phyloP scores from a whole-genome alignment of 352 stramenopile genomes.

The Globisporangium echinulatum region DNA sequence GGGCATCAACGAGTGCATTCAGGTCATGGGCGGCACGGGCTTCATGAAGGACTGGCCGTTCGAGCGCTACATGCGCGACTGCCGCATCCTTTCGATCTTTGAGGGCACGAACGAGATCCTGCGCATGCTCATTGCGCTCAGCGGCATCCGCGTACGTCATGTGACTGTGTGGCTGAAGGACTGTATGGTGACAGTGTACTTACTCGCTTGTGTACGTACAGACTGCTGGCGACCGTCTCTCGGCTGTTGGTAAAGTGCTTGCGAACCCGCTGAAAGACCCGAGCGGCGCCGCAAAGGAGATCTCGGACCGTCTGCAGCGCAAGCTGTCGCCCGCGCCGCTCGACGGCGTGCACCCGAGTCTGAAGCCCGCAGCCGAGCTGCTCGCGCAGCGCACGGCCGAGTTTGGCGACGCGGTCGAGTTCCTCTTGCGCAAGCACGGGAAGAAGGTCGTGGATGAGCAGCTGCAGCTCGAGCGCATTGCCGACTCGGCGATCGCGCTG shows the following conservation, averaged over 20 bases:
- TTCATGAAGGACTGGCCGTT: conserved; percentile 92
- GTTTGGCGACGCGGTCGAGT: conserved; percentile 73
- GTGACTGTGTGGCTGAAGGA: conserved; percentile 3
- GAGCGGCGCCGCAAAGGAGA: conserved; percentile 56
- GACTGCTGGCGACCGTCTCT: conserved; percentile 77
- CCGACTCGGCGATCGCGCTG: conserved; percentile 74
- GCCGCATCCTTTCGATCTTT: conserved; percentile 88
- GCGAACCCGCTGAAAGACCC: conserved; percentile 82
- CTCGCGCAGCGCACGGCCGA: conserved; percentile 65
- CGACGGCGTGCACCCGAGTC: conserved; percentile 62
- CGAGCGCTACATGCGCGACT: conserved; percentile 89
- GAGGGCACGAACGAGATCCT: conserved; percentile 91
- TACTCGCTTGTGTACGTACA: conserved; percentile 12
- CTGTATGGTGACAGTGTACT: neutral
- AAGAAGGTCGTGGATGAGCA: conserved; percentile 87
- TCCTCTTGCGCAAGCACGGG: conserved; percentile 77
- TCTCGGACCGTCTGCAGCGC: conserved; percentile 72
- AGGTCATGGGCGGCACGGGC: conserved; percentile 84
- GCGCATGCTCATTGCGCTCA: conserved; percentile 88
- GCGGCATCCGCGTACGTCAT: conserved; percentile 60
- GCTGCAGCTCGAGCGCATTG: conserved; percentile 82
- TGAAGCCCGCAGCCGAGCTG: conserved; percentile 45
- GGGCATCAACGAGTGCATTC: conserved; percentile 85
- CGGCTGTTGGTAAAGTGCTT: conserved; percentile 64
- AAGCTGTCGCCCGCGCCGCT: conserved; percentile 70